These are phyloP conservation scores for Tetradesmus lagerheimii DNA, from an alignment of 139 green algal genomes.

Conservation along the genomic window DNA sequence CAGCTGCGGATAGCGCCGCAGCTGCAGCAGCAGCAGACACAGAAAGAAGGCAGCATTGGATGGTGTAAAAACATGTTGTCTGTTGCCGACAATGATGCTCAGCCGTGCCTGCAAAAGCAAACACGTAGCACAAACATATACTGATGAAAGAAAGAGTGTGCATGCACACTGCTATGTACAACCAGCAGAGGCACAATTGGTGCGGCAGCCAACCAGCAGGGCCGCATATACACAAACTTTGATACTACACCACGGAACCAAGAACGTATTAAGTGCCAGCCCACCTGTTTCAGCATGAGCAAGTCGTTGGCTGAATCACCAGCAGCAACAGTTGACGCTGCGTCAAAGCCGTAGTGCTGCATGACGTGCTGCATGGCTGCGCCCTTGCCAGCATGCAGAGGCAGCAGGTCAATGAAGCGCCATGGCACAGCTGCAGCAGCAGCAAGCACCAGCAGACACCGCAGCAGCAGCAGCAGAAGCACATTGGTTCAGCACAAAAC, in stretches of 20 bases:
- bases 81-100: slow-evolving; percentile 15
- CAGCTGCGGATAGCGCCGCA: no score
- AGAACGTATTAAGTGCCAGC: neutral
- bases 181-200: neutral
- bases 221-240: neutral
- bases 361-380: slow-evolving; percentile 24
- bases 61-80: neutral
- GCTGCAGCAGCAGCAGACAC: neutral
- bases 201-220: neutral
- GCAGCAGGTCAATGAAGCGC: slow-evolving; percentile 40
- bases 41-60: no score
- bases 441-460: neutral
- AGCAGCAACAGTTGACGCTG: slow-evolving; percentile 3
- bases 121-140: neutral
- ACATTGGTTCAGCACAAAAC: neutral
- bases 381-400: slow-evolving; percentile 39
- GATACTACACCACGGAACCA: neutral
- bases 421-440: neutral
- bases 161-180: no score
- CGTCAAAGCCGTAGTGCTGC: slow-evolving; percentile 31
- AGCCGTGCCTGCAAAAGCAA: neutral
- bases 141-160: no score
- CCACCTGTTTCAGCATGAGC: slow-evolving; percentile 43
- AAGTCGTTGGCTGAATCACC: slow-evolving; percentile 40
- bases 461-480: neutral